Evolutionary conservation across 2,329 filamentous ascomycete genomes (phyloP).

Genomic region (Neofusicoccum kwambonambiense): DNA sequence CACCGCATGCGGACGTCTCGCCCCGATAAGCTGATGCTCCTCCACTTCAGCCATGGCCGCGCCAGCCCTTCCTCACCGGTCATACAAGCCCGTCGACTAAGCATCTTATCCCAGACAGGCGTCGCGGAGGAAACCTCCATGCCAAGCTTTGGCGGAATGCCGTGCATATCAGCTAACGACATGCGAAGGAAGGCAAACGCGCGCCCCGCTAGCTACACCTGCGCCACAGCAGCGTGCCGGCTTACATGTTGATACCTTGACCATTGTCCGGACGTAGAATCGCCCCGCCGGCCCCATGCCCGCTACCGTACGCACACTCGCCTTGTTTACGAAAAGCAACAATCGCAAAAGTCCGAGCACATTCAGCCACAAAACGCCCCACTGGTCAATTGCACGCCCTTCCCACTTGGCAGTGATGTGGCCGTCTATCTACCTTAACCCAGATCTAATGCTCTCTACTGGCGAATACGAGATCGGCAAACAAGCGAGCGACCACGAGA

Average conservation of each 20-base stretch:
- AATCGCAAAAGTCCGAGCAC: neutral
- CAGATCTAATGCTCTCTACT: neutral
- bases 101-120: neutral
- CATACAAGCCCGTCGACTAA: neutral
- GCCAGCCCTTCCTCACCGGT: constrained; percentile 1
- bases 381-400: constrained; percentile 2
- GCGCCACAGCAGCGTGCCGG: neutral
- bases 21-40: constrained; percentile 10
- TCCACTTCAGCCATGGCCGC: neutral
- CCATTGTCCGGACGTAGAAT: neutral
- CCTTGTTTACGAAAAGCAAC: neutral
- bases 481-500: neutral
- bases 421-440: neutral
- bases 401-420: neutral
- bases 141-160: neutral
- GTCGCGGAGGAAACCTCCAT: neutral
- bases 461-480: neutral
- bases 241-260: neutral
- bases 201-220: neutral
- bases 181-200: neutral
- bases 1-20: neutral
- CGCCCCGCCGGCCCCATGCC: neutral
- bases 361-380: neutral
- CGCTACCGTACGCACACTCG: neutral
- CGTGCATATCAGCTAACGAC: neutral